Base-by-base conservation (phyloP, 1,139 yeast genomes). In the Lodderomyces oxycetoniae region DNA sequence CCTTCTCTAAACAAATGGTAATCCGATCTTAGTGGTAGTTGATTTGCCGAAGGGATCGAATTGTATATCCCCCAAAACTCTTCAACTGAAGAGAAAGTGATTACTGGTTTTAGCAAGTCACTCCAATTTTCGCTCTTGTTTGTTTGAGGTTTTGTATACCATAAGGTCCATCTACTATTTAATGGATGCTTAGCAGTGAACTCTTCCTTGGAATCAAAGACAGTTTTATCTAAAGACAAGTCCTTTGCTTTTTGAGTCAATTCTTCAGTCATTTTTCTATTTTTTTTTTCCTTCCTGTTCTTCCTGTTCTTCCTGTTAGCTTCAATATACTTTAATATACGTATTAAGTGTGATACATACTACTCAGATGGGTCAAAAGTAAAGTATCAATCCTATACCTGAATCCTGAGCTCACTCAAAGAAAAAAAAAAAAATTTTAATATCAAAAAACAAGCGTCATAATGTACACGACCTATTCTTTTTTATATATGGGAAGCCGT, bases 11-110 rank as follows among this genome's bases (percentile, higher is more conserved):
- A 91, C 56, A 91, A 77, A 59, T 93, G 96, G 67, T 91, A 91
- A 62, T 93, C 98, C 10, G 96, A 85, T 63, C 83, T 86, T 51
- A 82, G 61, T 45, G 97, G 97, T 55, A 91, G 74, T 57, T 88
- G 96, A 47, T 80, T 77, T 37, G 96, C 96, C 51, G 79, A 80
- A 45, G 98, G 97, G 50, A 91, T 82, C 35, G 95, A 84, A 64
- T 91, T 91, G 71, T 79, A 86, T 47, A 89, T 84, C 17, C 98
- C 99, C 99, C 99, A 91, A 68, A 91, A 91, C 63, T 91, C 97
- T 67, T 91, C 99, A 32, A 91, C 97, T 19, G 96, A 80, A 34
- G 81, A 74, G 50, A 91, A 87, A 22, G 95, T 79, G 49, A 89
- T 93, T 35, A 91, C 95, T 40, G 96, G 95, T 67, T 89, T 89